phyloP scores from a whole-genome alignment of 441 rosid genomes.

The Euphorbia schlechtendalii region DNA sequence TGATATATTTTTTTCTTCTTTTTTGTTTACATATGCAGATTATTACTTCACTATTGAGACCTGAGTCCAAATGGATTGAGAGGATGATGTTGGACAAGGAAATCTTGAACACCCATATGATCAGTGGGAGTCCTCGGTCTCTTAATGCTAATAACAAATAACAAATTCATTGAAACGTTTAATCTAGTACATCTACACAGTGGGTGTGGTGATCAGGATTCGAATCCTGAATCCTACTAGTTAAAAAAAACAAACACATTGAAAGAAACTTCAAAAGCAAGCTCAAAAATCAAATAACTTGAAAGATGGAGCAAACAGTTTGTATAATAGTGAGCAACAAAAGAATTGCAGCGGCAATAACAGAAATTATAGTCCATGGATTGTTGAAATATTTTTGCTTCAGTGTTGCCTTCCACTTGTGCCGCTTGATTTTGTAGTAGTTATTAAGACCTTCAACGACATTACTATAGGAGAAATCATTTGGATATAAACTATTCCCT shows the following conservation, averaged over 20 bases:
- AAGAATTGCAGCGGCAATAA: constrained; percentile 3
- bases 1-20: too few species aligned
- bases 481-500: not conserved
- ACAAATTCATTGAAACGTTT: too few species aligned
- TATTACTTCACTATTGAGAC: too few species aligned
- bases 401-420: not conserved
- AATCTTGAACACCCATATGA: too few species aligned
- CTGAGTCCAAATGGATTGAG: too few species aligned
- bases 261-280: not conserved
- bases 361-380: constrained; percentile 7
- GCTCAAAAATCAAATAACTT: not conserved
- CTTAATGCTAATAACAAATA: too few species aligned
- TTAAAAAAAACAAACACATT: not conserved
- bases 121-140: too few species aligned
- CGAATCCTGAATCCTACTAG: too few species aligned
- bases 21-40: too few species aligned
- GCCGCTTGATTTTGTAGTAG: not conserved
- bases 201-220: too few species aligned
- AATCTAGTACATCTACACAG: too few species aligned
- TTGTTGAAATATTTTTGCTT: not conserved
- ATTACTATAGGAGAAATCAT: not conserved
- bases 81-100: too few species aligned
- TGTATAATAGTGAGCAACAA: not conserved
- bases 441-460: not conserved
- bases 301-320: not conserved